A percentile compares a stretch with the other conserved stretches of the same genome.
Evolutionary conservation across 805 yeast genomes (phyloP).

Genomic region (Kazachstania psychrophila): DNA sequence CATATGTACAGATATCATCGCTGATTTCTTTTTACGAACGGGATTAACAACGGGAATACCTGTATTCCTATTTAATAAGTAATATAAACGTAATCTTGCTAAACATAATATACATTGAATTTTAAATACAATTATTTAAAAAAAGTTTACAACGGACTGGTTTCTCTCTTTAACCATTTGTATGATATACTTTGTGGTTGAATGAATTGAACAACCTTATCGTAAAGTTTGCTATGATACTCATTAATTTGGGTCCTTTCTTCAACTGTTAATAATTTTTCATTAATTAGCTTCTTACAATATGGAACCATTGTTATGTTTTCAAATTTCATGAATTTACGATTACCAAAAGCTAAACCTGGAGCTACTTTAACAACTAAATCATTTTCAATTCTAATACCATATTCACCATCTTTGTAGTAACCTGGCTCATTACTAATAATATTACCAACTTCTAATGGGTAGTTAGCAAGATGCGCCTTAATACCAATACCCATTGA

Average conservation of each 20-base stretch:
- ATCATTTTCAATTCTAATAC: constrained; percentile 84
- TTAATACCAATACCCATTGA: constrained; percentile 73
- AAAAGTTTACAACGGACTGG: constrained; percentile 10
- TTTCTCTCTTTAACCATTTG: constrained; percentile 64
- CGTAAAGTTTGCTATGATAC: constrained; percentile 54
- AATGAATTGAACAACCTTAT: constrained; percentile 40
- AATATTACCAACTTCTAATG: constrained; percentile 59
- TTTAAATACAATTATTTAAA: no score
- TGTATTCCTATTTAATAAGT: no score
- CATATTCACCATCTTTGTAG: constrained; percentile 83
- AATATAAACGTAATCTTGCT: no score
- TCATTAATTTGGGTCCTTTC: constrained; percentile 63
- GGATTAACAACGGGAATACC: no score
- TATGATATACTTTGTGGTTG: constrained; percentile 51
- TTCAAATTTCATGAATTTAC: constrained; percentile 58
- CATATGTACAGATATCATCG: no score
- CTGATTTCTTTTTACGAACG: no score
- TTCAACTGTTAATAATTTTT: constrained; percentile 41
- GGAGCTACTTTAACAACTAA: constrained; percentile 43
- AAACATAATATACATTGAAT: no score
- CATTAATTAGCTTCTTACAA: constrained; percentile 66
- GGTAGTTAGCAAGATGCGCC: constrained; percentile 39
- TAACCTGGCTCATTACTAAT: constrained; percentile 92
- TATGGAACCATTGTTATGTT: constrained; percentile 82
- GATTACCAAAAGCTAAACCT: constrained; percentile 43